phyloP scores from a whole-genome alignment of 2,329 filamentous ascomycete species.

The Alternaria infectoria region DNA sequence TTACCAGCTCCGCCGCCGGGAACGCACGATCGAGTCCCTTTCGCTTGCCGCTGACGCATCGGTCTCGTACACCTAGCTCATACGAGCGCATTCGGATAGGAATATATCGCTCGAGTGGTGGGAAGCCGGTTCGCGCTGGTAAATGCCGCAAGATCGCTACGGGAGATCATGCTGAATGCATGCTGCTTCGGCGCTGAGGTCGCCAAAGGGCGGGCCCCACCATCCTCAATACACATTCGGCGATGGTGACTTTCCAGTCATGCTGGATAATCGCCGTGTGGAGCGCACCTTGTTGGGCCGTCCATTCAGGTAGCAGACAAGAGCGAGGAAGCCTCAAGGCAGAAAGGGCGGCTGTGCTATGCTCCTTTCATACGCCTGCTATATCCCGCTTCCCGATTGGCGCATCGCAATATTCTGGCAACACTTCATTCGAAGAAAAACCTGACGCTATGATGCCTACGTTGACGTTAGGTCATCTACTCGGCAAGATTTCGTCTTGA shows the following conservation, averaged over 20 bases:
- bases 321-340: background rate
- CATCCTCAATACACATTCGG: background rate
- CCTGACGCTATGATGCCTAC: too few species aligned
- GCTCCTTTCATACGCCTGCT: background rate
- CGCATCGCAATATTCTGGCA: too few species aligned
- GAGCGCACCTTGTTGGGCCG: constrained; percentile 2
- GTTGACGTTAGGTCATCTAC: too few species aligned
- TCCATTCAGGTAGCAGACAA: background rate
- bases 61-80: background rate
- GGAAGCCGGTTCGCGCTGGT: background rate
- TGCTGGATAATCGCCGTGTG: background rate
- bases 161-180: background rate
- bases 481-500: too few species aligned
- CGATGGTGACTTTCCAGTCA: background rate
- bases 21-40: background rate
- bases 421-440: too few species aligned
- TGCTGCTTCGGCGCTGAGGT: background rate
- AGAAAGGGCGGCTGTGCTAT: background rate
- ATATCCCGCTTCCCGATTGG: background rate
- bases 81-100: background rate
- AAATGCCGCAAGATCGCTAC: background rate
- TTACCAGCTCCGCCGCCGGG: background rate
- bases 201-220: background rate
- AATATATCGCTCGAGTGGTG: background rate
- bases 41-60: background rate